Evolutionary conservation across 192 early-diverging fungal genomes (phyloP), one percentile per base, ranked within the genome.

Genomic region (Umbelopsis ramanniana): DNA sequence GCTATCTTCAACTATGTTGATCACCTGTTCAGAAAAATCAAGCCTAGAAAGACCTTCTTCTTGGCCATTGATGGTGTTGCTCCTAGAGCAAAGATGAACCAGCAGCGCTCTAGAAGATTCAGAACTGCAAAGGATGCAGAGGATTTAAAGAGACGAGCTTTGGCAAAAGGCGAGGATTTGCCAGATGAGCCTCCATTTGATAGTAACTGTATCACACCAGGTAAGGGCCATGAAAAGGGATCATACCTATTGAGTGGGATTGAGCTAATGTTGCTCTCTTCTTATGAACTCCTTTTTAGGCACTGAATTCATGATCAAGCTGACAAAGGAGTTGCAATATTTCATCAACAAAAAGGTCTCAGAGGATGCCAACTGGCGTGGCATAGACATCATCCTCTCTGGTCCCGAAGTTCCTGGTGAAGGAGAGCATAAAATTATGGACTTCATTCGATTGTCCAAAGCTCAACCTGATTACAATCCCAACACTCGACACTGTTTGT

Each of bases 351-450:
- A 95, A 73, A 93, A 94, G 78, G 85, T 97, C 4, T 89, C 91
- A 14, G 93, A 94, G 72, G 93, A 98, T 68, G 89, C 94, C 15
- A 89, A 89, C 72, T 99, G 97, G 97, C 88, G 87, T 75, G 84
- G 91, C 69, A 90, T 96, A 43, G 90, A 96, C 82, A 89, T 99
- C 47, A 89, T 99, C 66, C 86, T 99, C 5, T 97, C 96, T 38
- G 97, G 95, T 29, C 95, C 94, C 43, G 93, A 92, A 52, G 95
- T 97, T 0, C 96, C 96, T 17, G 97, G 97, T 57, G 97, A 99
- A 82, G 97, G 97, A 57, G 97, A 99, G 82, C 97, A 99, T 86
- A 99, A 99, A 80, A 97, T 99, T 70, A 98, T 99, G 97, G 97
- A 99, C 79, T 99, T 92, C 69, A 96, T 99, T 69, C 93, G 97